These are phyloP conservation scores for Daedaleopsis nitida DNA, from an alignment of 768 basidiomycete genomes.

Conservation along the genomic window DNA sequence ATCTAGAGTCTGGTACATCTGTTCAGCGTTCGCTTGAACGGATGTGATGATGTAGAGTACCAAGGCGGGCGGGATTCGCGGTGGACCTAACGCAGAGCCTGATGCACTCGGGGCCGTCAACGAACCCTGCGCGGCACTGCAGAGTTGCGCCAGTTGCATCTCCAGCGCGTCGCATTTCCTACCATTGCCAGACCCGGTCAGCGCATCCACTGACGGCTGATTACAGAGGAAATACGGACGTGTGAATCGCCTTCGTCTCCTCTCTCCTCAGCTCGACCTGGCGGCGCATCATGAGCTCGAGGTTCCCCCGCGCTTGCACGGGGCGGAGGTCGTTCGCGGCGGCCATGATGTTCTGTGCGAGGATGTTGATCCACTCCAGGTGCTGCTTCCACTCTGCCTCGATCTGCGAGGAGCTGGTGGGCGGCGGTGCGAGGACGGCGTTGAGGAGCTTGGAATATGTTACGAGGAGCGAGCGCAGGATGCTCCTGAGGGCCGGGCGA, in stretches of 20 bases:
- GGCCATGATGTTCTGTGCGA: slow-evolving; percentile 87
- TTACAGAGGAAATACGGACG: slow-evolving; percentile 46
- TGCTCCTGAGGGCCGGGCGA: slow-evolving; percentile 68
- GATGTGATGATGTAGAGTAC: neutral
- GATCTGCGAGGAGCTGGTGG: slow-evolving; percentile 45
- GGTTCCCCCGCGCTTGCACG: slow-evolving; percentile 79
- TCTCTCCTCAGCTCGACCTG: slow-evolving; percentile 74
- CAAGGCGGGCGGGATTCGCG: neutral
- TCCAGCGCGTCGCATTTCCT: slow-evolving; percentile 78
- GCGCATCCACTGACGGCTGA: neutral
- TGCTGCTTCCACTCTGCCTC: slow-evolving; percentile 74
- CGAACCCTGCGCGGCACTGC: slow-evolving; percentile 26
- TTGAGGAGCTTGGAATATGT: slow-evolving; percentile 76
- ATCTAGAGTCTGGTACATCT: neutral
- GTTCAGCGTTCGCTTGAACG: neutral
- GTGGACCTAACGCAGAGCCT: neutral
- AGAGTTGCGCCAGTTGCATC: slow-evolving; percentile 59
- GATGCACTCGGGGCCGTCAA: neutral
- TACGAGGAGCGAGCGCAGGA: slow-evolving; percentile 77
- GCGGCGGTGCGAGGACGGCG: slow-evolving; percentile 66
- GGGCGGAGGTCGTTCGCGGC: slow-evolving; percentile 89
- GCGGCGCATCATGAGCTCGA: slow-evolving; percentile 80
- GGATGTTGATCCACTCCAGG: slow-evolving; percentile 78
- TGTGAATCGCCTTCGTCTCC: slow-evolving; percentile 70
- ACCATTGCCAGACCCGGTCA: neutral